Conservation (phyloP, 2,329 filamentous ascomycete species). For the Diaporthe australafricana region DNA sequence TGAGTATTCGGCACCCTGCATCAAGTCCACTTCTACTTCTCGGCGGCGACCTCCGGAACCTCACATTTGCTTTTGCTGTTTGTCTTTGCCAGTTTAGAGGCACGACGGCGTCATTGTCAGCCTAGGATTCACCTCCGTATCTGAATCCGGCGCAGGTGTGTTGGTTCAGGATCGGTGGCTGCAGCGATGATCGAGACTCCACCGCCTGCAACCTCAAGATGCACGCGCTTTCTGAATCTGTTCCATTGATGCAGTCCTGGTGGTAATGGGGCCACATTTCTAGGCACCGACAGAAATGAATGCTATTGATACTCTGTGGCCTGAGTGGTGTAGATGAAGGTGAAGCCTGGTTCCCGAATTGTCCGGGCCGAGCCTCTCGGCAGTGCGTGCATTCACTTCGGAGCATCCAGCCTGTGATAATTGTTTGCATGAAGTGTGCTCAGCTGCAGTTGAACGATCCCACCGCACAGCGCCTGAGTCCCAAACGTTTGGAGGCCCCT, state of each 20-base stretch:
- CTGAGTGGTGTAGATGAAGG: no score
- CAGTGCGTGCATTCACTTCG: neutral
- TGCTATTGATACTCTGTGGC: neutral
- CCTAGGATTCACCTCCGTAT: neutral
- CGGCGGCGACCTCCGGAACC: conserved; percentile 8
- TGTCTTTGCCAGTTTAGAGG: neutral
- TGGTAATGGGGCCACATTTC: neutral
- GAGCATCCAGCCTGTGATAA: neutral
- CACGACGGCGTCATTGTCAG: neutral
- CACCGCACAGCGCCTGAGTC: neutral
- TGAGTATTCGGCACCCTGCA: conserved; percentile 16
- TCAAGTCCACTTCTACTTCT: neutral
- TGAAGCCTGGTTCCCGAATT: neutral
- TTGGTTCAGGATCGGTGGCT: neutral
- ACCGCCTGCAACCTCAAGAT: neutral
- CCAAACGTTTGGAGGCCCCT: conserved; percentile 3
- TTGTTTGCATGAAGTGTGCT: neutral
- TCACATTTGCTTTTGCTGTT: neutral
- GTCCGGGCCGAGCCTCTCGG: neutral
- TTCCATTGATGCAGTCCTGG: neutral
- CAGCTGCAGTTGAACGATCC: neutral
- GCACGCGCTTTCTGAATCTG: neutral
- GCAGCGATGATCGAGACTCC: neutral
- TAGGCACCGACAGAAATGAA: neutral
- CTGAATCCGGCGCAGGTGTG: neutral